Percentiles rank a stretch among this genome's conserved stretches.
phyloP scores from a whole-genome alignment of 2,329 filamentous ascomycete genomes.

The Pyrenophora graminea region DNA sequence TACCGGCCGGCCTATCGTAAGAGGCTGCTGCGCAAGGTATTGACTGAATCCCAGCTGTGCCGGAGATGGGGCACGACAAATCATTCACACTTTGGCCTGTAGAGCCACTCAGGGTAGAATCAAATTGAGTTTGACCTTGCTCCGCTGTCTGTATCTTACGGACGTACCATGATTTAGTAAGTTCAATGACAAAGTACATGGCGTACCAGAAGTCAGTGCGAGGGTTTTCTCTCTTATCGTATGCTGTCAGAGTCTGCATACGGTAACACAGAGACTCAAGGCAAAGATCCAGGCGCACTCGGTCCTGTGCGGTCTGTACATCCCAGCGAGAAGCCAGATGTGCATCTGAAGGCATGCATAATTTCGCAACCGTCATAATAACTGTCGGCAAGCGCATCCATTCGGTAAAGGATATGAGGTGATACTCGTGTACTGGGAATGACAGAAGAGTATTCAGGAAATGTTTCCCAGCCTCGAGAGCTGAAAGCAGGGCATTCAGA shows the following conservation, averaged over 20 bases:
- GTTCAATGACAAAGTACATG: constrained; percentile 37
- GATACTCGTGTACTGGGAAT: constrained; percentile 63
- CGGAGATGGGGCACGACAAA: constrained; percentile 12
- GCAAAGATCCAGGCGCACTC: constrained; percentile 37
- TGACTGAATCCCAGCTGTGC: constrained; percentile 4
- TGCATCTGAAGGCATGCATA: constrained; percentile 35
- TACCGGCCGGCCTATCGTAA: not conserved
- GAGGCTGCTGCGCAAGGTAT: not conserved
- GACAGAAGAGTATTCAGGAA: constrained; percentile 72
- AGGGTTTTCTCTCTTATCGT: constrained; percentile 27
- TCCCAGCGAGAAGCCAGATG: constrained; percentile 37
- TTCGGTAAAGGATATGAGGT: constrained; percentile 38
- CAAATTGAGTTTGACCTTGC: constrained; percentile 1
- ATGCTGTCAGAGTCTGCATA: constrained; percentile 37
- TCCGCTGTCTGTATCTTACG: constrained; percentile 25
- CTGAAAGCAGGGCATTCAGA: constrained; percentile 30
- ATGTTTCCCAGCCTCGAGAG: constrained; percentile 66
- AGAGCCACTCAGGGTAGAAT: constrained; percentile 1
- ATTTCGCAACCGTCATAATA: constrained; percentile 33
- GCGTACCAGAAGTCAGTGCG: constrained; percentile 39
- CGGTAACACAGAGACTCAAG: constrained; percentile 42
- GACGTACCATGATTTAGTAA: constrained; percentile 38
- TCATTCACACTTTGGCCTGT: constrained; percentile 14
- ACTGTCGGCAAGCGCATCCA: constrained; percentile 41
- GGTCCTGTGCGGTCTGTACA: constrained; percentile 36